Conservation (phyloP, 2,329 filamentous ascomycete species). For the Aspergillus tanneri region DNA sequence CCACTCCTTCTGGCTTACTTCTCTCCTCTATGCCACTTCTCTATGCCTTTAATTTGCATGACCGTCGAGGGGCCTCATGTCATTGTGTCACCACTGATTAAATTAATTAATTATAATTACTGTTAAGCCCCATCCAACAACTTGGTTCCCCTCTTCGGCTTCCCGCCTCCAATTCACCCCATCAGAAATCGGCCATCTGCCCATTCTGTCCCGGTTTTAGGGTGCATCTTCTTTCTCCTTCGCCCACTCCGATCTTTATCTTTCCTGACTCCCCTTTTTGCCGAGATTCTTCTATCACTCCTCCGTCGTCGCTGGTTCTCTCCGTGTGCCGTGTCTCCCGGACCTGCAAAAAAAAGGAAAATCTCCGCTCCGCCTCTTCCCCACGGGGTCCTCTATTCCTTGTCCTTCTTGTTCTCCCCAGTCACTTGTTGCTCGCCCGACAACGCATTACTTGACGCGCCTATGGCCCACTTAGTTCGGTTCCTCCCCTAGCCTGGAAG, state of each 20-base stretch:
- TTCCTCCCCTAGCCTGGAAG: neutral
- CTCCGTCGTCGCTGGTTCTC: neutral
- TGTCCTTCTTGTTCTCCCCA: neutral
- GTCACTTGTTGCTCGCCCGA: neutral
- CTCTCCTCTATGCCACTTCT: no score
- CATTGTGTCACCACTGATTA: no score
- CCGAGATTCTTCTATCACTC: neutral
- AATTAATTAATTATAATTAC: neutral
- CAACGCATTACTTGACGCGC: neutral
- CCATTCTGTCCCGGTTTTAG: no score
- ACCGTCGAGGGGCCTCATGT: no score
- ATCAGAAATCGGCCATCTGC: neutral
- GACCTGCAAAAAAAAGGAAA: no score
- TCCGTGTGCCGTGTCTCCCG: neutral
- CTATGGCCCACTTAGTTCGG: neutral
- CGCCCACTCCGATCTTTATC: neutral
- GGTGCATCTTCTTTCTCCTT: no score
- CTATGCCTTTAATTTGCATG: no score
- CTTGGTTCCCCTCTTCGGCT: neutral
- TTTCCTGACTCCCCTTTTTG: neutral
- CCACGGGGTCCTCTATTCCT: neutral
- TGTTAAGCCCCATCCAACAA: no score
- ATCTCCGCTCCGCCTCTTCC: neutral
- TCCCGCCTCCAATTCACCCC: neutral
- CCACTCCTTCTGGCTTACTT: no score